Evolutionary conservation across 1,284 basidiomycete species (phyloP), one percentile per base, ranked within the genome.

Genomic region (Sporisorium exsertum): DNA sequence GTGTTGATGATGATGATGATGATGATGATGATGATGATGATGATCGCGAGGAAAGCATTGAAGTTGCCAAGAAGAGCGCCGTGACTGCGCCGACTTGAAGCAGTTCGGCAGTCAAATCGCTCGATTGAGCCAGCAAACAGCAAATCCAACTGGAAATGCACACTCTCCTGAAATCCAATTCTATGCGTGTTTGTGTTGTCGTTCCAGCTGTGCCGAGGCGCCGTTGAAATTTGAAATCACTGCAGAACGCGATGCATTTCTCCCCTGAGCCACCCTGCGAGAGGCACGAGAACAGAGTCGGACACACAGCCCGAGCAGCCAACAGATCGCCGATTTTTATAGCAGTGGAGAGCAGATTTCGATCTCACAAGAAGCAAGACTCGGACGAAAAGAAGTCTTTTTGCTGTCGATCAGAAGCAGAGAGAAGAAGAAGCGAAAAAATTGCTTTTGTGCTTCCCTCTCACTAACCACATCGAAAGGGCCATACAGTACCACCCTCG

Each of bases 331-430:
- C 47, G 24, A 47, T 47, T 47, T 26, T 26, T 29, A 6, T 29
- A 27, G 8, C 27, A 26, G 4, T 43, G 20, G 16, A 3, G 6
- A 50, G 24, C 0, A 33, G 6, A 20, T 22, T 5, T 45, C 40
- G 43, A 46, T 56, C 54, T 56, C 27, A 56, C 54, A 56, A 35
- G 18, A 15, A 50, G 1, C 10, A 20, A 22, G 29, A 51, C 50
- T 58, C 65, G 58, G 47, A 45, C 55, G 65, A 68, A 55, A 59
- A 42, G 33, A 33, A 56, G 9, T n/a, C n/a, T n/a, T n/a, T n/a
- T n/a, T n/a, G n/a, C n/a, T n/a, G n/a, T 47, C 56, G 57, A 59
- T 49, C 51, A 54, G 29, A 66, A 45, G 45, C 8, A 47, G 24
- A 55, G 33, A 56, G 45, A 50, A 56, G 26, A 60, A 66, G 52